Conservation (phyloP, 2,329 filamentous ascomycete genomes). For the Verticillium longisporum region DNA sequence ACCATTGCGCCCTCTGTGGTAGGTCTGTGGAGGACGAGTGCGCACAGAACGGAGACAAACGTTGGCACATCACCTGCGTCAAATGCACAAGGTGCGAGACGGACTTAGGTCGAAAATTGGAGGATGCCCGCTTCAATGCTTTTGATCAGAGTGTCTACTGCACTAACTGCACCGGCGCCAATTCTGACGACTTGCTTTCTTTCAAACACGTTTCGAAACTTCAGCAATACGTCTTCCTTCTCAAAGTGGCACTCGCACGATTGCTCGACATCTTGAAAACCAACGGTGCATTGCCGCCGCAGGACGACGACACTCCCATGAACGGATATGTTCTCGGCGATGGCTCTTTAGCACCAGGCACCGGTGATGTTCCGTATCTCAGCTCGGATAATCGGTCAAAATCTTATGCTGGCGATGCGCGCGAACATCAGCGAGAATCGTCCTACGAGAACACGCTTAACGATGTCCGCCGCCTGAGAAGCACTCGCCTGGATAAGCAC, state of each 20-base stretch:
- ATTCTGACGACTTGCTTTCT: conserved; percentile 40
- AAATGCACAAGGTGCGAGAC: conserved; percentile 60
- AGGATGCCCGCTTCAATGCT: conserved; percentile 65
- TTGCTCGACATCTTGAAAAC: conserved; percentile 80
- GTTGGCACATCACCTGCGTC: conserved; percentile 81
- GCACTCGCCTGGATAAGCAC: conserved; percentile 89
- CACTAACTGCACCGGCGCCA: conserved; percentile 53
- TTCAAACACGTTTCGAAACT: conserved; percentile 78
- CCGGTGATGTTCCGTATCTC: conserved; percentile 40
- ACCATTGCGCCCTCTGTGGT: conserved; percentile 75
- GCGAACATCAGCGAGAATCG: conserved; percentile 59
- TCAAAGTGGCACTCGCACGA: conserved; percentile 84
- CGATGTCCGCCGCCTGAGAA: conserved; percentile 85
- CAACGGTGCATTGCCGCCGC: conserved; percentile 72
- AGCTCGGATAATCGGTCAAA: conserved; percentile 66
- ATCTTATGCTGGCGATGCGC: conserved; percentile 58
- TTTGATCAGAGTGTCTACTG: conserved; percentile 67
- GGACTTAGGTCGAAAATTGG: conserved; percentile 62
- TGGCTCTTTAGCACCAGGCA: conserved; percentile 27
- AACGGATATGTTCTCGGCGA: conserved; percentile 61
- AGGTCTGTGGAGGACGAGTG: conserved; percentile 95
- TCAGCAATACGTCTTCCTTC: conserved; percentile 88
- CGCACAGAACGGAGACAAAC: conserved; percentile 62
- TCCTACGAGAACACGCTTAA: conserved; percentile 94
- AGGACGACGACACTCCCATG: conserved; percentile 64